Evolutionary conservation across 1,284 basidiomycete species (phyloP), one percentile per base, ranked within the genome.

Genomic region (Cutaneotrichosporon arboriforme): DNA sequence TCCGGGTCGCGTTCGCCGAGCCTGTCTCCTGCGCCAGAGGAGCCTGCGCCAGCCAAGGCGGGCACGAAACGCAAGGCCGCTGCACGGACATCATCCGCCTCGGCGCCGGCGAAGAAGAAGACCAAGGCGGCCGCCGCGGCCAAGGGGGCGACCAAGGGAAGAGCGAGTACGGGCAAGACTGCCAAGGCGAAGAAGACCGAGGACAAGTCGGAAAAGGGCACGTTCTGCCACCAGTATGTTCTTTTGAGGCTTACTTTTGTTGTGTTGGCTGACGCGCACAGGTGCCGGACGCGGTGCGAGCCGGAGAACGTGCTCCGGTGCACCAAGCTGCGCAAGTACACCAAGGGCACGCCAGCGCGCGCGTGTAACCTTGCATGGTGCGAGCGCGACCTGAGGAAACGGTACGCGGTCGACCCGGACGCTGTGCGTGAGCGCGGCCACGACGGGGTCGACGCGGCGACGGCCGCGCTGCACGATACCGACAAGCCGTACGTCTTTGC

Each of bases 291-390:
- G 3, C 46, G 47, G 20, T 43, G 44, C 20, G 57, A 59, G 14
- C 57, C 57, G 2, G 57, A 55, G 15, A 31, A 37, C 18, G 60
- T 62, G n/a, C 51, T 69, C 4, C 59, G 64, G 8, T 70, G 66
- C 51, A 70, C 67, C 5, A 55, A 58, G 14, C 46, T 65, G 22
- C 62, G 62, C 34, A 49, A 57, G 35, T 54, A 58, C 37, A 43
- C 47, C 4, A 62, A 62, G 48, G 37, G 53, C 2, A 44, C 26
- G 8, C 51, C 58, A 0, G 38, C 48, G 9, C 49, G 59, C 18
- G 51, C 59, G 4, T 70, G 69, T 49, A 65, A 66, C 48, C 46
- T 63, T 8, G 64, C 65, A 5, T 70, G 57, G 44, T 70, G 69
- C 51, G 51, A 57, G 34, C 53, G 56, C 17, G 66, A 68, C 45